These are phyloP conservation scores for Acanthamoeba healyi DNA, from an alignment of 208 protist genomes.

Conservation along the genomic window DNA sequence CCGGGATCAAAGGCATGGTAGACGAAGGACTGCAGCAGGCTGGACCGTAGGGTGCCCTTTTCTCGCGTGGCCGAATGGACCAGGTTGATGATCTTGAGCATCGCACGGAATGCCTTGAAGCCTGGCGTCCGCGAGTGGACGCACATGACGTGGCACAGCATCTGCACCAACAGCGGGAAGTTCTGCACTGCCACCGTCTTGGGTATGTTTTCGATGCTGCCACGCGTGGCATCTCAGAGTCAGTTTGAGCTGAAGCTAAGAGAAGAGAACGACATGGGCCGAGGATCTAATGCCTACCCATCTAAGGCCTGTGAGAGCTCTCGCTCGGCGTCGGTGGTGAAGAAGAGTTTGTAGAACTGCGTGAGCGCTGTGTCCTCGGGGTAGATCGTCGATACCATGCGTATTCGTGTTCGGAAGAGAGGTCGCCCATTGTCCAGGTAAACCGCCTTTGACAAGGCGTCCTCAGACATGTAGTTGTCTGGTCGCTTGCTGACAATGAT, in stretches of 20 bases:
- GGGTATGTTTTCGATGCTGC: conserved; percentile 43
- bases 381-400: conserved; percentile 74
- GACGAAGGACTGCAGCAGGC: conserved; percentile 58
- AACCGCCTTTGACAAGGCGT: neutral
- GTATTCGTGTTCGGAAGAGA: conserved; percentile 76
- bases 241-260: too few species aligned
- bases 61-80: conserved; percentile 58
- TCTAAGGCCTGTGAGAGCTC: conserved; percentile 42
- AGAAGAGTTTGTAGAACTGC: conserved; percentile 76
- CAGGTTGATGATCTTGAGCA: conserved; percentile 72
- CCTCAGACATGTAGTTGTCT: conserved; percentile 64
- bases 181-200: conserved; percentile 61
- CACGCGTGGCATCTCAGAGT: neutral
- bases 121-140: conserved; percentile 53
- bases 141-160: conserved; percentile 72
- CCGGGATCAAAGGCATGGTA: conserved; percentile 56
- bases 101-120: conserved; percentile 54
- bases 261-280: too few species aligned
- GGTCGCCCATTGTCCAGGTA: conserved; percentile 74
- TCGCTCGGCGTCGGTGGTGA: conserved; percentile 16
- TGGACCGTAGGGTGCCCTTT: conserved; percentile 48
- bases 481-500: conserved; percentile 62
- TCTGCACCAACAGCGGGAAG: conserved; percentile 55
- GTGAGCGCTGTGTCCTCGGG: conserved; percentile 78
- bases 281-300: neutral